A percentile compares a stretch with the other conserved stretches of the same genome.
phyloP scores from a whole-genome alignment of 192 early-diverging fungal species.

The Backusella sp. region DNA sequence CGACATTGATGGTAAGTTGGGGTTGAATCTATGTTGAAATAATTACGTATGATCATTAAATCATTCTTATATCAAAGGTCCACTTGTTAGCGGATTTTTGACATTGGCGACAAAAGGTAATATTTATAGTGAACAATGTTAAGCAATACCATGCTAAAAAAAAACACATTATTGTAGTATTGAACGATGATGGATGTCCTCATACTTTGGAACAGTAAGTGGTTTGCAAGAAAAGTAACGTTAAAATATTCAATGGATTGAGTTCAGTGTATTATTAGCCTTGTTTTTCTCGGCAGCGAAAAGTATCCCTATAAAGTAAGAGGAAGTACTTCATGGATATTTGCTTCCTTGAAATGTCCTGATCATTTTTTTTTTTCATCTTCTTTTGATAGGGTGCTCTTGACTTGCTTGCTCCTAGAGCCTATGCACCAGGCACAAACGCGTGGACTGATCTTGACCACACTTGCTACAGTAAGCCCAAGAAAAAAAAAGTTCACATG shows the following conservation, averaged over 20 bases:
- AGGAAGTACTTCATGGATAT: too few relatives aligned
- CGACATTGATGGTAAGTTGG: constrained; percentile 44
- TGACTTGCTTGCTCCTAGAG: constrained; percentile 54
- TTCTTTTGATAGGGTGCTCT: constrained; percentile 45
- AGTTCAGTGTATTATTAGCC: constrained; percentile 20
- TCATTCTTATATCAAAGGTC: constrained; percentile 33
- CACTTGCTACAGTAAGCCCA: constrained; percentile 45
- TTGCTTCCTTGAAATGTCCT: neutral
- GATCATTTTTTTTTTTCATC: neutral
- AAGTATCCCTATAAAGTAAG: constrained; percentile 46
- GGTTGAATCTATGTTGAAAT: neutral
- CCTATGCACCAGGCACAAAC: constrained; percentile 60
- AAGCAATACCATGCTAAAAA: neutral
- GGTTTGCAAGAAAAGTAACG: neutral
- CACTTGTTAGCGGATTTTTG: constrained; percentile 55
- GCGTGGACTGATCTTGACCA: constrained; percentile 62
- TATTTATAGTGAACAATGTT: neutral
- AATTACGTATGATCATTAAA: constrained; percentile 3
- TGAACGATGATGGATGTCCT: constrained; percentile 54
- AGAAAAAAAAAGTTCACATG: neutral
- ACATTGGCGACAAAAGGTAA: constrained; percentile 55
- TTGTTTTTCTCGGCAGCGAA: constrained; percentile 61
- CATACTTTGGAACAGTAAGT: constrained; percentile 59
- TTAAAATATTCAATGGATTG: neutral
- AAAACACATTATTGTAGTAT: constrained; percentile 26